phyloP scores from a whole-genome alignment of 306 rosid genomes.

The Quercus ilex region DNA sequence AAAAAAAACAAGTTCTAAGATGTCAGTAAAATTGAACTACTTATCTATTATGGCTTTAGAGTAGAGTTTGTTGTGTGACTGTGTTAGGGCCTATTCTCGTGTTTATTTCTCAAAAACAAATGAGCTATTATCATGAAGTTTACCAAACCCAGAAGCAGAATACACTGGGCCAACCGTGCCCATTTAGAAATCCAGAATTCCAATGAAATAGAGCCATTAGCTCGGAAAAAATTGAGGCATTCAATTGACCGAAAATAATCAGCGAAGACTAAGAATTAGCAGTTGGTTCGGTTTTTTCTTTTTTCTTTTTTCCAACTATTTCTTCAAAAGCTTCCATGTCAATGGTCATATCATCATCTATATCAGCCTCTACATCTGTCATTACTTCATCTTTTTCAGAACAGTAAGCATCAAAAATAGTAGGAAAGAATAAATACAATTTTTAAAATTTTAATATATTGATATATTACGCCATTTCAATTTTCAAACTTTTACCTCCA shows the following conservation, averaged over 20 bases:
- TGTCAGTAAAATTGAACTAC: too few relatives aligned
- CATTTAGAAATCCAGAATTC: slow-evolving; percentile 2
- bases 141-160: too few relatives aligned
- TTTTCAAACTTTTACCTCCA: too few relatives aligned
- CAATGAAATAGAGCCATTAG: slow-evolving; percentile 10
- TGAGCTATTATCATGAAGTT: too few relatives aligned
- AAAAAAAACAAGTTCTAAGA: too few relatives aligned
- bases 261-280: neutral
- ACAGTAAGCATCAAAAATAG: neutral
- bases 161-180: neutral
- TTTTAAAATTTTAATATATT: too few relatives aligned
- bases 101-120: too few relatives aligned
- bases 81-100: too few relatives aligned
- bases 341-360: slow-evolving; percentile 57
- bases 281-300: slow-evolving; percentile 25
- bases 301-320: slow-evolving; percentile 44
- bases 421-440: too few relatives aligned
- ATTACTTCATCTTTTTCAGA: slow-evolving; percentile 53
- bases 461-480: too few relatives aligned
- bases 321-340: slow-evolving; percentile 66
- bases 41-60: too few relatives aligned
- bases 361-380: slow-evolving; percentile 27
- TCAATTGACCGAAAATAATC: too few relatives aligned
- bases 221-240: slow-evolving; percentile 2
- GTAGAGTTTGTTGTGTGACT: neutral